Percentiles rank a stretch among this genome's conserved stretches.
Evolutionary conservation across 2,329 filamentous ascomycete genomes (phyloP).

Genomic region (Didymella keratinophila): DNA sequence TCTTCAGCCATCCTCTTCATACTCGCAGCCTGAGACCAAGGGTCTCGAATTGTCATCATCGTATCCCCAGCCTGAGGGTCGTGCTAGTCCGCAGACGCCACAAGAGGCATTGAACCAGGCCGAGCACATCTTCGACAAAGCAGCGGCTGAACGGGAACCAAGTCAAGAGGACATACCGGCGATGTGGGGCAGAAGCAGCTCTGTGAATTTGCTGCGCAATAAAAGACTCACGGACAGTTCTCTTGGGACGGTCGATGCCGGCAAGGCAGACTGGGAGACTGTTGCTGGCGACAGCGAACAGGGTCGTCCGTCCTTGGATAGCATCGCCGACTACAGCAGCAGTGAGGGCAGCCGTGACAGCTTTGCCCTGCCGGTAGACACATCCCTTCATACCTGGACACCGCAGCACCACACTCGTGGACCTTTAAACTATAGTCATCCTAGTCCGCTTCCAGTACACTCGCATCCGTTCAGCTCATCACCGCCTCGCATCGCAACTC

Average conservation of each 20-base stretch:
- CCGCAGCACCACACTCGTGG: slow-evolving; percentile 21
- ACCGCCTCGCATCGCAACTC: slow-evolving; percentile 33
- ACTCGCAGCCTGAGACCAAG: slow-evolving; percentile 27
- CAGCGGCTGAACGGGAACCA: slow-evolving; percentile 11
- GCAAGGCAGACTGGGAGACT: slow-evolving; percentile 49
- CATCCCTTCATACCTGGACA: slow-evolving; percentile 21
- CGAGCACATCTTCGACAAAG: slow-evolving; percentile 40
- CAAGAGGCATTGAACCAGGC: slow-evolving; percentile 42
- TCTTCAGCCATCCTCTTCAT: slow-evolving; percentile 36
- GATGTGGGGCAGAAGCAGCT: slow-evolving; percentile 44
- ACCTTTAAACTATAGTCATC: slow-evolving; percentile 34
- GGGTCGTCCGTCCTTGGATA: slow-evolving; percentile 34
- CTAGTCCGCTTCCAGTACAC: slow-evolving; percentile 33
- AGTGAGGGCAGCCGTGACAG: slow-evolving; percentile 35
- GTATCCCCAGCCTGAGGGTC: slow-evolving; percentile 34
- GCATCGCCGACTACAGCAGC: slow-evolving; percentile 47
- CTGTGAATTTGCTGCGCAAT: slow-evolving; percentile 35
- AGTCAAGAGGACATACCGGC: slow-evolving; percentile 36
- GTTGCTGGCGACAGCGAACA: slow-evolving; percentile 32
- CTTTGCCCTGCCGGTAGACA: slow-evolving; percentile 23
- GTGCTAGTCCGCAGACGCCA: slow-evolving; percentile 27
- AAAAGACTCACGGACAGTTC: slow-evolving; percentile 13
- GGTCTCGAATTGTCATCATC: slow-evolving; percentile 36
- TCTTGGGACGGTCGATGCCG: slow-evolving; percentile 15
- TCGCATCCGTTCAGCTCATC: slow-evolving; percentile 41